Evolutionary conservation across 768 basidiomycete species (phyloP).

Genomic region (Neoboletus magnificus): DNA sequence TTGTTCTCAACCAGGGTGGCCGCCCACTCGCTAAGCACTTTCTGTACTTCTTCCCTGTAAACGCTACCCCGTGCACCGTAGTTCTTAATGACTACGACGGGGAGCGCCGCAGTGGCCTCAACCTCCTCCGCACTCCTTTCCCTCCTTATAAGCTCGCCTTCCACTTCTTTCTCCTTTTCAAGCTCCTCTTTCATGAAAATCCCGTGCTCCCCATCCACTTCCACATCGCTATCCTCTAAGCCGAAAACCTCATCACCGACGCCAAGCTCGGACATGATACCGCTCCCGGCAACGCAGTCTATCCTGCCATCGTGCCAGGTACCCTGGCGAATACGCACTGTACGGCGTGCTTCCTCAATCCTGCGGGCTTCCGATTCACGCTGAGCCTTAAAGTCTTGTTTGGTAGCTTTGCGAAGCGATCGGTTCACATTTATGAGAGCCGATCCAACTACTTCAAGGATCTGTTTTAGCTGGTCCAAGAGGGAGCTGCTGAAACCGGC

Average conservation of each 20-base stretch:
- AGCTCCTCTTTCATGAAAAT: slow-evolving; percentile 16
- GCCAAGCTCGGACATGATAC: slow-evolving; percentile 83
- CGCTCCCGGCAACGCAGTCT: slow-evolving; percentile 83
- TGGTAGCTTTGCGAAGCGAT: slow-evolving; percentile 44
- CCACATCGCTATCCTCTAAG: slow-evolving; percentile 31
- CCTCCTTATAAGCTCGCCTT: slow-evolving; percentile 31
- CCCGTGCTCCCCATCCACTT: slow-evolving; percentile 6
- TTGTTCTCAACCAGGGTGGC: slow-evolving; percentile 78
- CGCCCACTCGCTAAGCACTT: slow-evolving; percentile 80
- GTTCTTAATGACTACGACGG: slow-evolving; percentile 84
- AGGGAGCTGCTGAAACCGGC: slow-evolving; percentile 82
- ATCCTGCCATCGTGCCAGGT: slow-evolving; percentile 85
- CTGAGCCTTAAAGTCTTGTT: slow-evolving; percentile 38
- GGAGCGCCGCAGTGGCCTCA: slow-evolving; percentile 59
- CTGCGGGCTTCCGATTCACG: slow-evolving; percentile 35
- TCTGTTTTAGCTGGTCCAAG: slow-evolving; percentile 77
- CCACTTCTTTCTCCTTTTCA: slow-evolving; percentile 27
- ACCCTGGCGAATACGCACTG: slow-evolving; percentile 54
- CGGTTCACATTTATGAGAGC: slow-evolving; percentile 65
- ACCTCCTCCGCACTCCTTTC: slow-evolving; percentile 40
- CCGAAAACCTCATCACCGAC: slow-evolving; percentile 67
- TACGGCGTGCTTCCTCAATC: slow-evolving; percentile 37
- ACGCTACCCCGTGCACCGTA: slow-evolving; percentile 59
- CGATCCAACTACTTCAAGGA: slow-evolving; percentile 73
- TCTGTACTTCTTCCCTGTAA: slow-evolving; percentile 67